A percentile compares a stretch with the other conserved stretches of the same genome.
Conservation (phyloP, 179 eudicot species). For the Actinidia polygama region DNA sequence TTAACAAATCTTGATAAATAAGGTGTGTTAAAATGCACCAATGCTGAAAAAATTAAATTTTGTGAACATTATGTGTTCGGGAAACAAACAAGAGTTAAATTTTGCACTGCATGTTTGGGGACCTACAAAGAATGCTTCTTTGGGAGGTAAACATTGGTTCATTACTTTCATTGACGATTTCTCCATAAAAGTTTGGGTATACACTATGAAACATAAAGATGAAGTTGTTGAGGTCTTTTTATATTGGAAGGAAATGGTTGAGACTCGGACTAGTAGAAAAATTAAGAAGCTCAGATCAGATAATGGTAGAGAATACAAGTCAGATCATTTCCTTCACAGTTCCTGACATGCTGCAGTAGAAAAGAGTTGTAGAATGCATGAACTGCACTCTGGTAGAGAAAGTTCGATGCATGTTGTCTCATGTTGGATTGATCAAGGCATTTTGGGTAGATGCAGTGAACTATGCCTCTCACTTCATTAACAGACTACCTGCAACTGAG, state of each 20-base stretch:
- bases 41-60: background rate
- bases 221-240: background rate
- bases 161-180: background rate
- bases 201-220: too few relatives aligned
- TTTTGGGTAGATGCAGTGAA: background rate
- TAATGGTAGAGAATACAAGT: background rate
- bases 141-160: too few relatives aligned
- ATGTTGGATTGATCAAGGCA: too few relatives aligned
- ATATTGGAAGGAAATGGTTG: background rate
- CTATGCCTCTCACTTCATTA: background rate
- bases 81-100: background rate
- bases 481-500: background rate
- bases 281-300: background rate
- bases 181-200: too few relatives aligned
- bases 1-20: too few relatives aligned
- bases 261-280: too few relatives aligned
- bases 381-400: background rate
- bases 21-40: background rate
- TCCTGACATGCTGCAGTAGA: background rate
- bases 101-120: background rate
- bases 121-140: too few relatives aligned
- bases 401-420: too few relatives aligned
- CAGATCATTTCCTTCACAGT: background rate
- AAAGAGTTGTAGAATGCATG: constrained; percentile 17
- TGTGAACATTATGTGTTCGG: background rate